Evolutionary conservation across 495 filamentous ascomycete species (phyloP).

Genomic region (Sabuloglossum arenarium): DNA sequence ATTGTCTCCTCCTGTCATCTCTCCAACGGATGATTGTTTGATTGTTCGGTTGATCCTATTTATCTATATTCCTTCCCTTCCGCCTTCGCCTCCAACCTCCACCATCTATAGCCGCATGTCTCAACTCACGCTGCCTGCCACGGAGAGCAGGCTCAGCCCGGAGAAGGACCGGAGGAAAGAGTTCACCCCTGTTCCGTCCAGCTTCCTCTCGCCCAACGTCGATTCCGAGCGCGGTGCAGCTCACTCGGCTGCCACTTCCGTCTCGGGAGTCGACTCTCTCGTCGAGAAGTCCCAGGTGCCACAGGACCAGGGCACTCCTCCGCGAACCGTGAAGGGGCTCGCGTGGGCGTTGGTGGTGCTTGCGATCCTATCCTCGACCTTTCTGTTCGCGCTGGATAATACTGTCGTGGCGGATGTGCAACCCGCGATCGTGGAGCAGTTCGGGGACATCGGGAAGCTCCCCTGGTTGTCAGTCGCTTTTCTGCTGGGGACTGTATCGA

Average conservation of each 20-base stretch:
- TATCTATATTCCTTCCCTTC: background rate
- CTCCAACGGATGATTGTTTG: too few species aligned
- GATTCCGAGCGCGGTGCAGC: background rate
- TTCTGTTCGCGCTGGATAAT: conserved; percentile 37
- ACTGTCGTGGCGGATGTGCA: conserved; percentile 42
- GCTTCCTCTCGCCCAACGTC: background rate
- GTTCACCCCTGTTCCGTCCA: background rate
- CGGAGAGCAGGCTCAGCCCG: background rate
- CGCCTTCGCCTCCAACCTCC: background rate
- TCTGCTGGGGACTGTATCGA: conserved; percentile 25
- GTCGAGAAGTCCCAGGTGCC: background rate
- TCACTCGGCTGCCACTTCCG: background rate
- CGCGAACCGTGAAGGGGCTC: background rate
- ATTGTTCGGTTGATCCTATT: too few species aligned
- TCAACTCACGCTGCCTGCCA: background rate
- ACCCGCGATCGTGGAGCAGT: conserved; percentile 26
- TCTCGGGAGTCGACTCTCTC: conserved; percentile 1
- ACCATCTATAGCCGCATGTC: background rate
- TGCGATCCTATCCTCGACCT: conserved; percentile 25
- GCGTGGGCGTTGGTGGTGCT: conserved; percentile 23
- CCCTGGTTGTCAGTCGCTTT: conserved; percentile 36
- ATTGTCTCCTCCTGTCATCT: too few species aligned
- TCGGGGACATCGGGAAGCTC: conserved; percentile 30
- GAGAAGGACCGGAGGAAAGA: background rate
- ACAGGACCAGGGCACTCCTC: background rate